phyloP scores from a whole-genome alignment of 2,329 filamentous ascomycete genomes.

The Pyrenophora seminiperda region DNA sequence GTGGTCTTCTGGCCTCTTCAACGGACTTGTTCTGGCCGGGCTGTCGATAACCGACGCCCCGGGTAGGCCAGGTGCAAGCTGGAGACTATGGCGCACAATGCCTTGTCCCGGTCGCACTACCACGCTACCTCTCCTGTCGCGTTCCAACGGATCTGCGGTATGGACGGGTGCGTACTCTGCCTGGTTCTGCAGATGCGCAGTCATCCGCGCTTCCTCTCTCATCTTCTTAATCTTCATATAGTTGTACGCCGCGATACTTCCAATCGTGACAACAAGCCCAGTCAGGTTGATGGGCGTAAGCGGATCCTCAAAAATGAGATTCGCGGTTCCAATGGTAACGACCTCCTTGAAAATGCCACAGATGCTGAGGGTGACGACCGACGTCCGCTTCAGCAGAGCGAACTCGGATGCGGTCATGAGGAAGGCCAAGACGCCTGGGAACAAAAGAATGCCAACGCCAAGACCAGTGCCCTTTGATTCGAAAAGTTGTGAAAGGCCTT shows the following conservation, averaged over 20 bases:
- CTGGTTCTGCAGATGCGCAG: constrained; percentile 50
- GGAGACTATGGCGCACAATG: constrained; percentile 47
- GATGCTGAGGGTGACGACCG: constrained; percentile 93
- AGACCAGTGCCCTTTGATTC: constrained; percentile 69
- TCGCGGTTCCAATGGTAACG: constrained; percentile 88
- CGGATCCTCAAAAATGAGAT: constrained; percentile 84
- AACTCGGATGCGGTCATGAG: constrained; percentile 97
- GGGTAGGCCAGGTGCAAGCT: constrained; percentile 37
- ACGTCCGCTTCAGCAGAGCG: constrained; percentile 90
- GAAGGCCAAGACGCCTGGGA: constrained; percentile 90
- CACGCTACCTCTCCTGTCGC: constrained; percentile 23
- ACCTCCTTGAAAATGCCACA: constrained; percentile 99
- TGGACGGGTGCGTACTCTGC: constrained; percentile 47
- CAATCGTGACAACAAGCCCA: constrained; percentile 85
- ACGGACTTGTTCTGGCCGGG: constrained; percentile 45
- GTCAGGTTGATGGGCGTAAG: constrained; percentile 86
- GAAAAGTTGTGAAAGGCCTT: constrained; percentile 68
- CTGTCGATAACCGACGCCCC: constrained; percentile 28
- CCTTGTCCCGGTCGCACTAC: constrained; percentile 29
- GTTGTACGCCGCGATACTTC: constrained; percentile 87
- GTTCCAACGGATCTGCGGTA: constrained; percentile 37
- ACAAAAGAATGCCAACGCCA: constrained; percentile 76
- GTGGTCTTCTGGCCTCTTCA: constrained; percentile 54
- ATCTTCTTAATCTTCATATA: constrained; percentile 93
- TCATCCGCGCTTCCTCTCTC: constrained; percentile 71